Evolutionary conservation across 495 filamentous ascomycete species (phyloP).

Genomic region (Chaetomidium leptoderma): DNA sequence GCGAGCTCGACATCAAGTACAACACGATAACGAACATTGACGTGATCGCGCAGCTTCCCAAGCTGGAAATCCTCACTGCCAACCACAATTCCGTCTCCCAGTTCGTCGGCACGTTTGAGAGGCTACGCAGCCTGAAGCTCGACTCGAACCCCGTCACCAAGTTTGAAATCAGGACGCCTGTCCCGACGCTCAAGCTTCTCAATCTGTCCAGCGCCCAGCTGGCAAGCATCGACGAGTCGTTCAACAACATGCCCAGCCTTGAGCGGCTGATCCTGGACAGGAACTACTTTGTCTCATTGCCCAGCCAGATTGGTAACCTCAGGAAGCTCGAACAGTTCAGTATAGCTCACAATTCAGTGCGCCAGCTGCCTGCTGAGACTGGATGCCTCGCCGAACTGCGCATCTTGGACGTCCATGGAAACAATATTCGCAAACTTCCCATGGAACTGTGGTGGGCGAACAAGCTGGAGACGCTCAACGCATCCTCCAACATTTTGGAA

Average conservation of each 20-base stretch:
- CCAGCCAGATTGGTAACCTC: constrained; percentile 76
- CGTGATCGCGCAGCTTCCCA: constrained; percentile 72
- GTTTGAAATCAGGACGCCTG: constrained; percentile 72
- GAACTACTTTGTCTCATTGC: constrained; percentile 90
- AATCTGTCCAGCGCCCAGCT: constrained; percentile 87
- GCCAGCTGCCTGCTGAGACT: constrained; percentile 75
- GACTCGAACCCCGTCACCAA: constrained; percentile 92
- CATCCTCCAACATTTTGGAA: constrained; percentile 88
- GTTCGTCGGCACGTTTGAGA: constrained; percentile 80
- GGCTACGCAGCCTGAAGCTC: constrained; percentile 74
- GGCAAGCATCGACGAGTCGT: constrained; percentile 78
- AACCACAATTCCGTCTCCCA: constrained; percentile 89
- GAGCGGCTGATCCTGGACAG: constrained; percentile 85
- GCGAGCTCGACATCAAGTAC: constrained; percentile 90
- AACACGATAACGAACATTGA: constrained; percentile 85
- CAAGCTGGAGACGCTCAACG: constrained; percentile 85
- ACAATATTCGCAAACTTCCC: constrained; percentile 83
- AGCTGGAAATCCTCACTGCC: constrained; percentile 76
- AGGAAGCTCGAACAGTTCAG: constrained; percentile 84
- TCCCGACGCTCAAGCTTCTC: constrained; percentile 76
- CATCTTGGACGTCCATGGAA: constrained; percentile 82
- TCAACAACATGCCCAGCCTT: constrained; percentile 79
- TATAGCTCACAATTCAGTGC: constrained; percentile 84
- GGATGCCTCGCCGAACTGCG: constrained; percentile 79
- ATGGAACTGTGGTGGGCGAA: constrained; percentile 90